Conservation (phyloP, 1,284 basidiomycete genomes). For the Apiotrichum laibachii region DNA sequence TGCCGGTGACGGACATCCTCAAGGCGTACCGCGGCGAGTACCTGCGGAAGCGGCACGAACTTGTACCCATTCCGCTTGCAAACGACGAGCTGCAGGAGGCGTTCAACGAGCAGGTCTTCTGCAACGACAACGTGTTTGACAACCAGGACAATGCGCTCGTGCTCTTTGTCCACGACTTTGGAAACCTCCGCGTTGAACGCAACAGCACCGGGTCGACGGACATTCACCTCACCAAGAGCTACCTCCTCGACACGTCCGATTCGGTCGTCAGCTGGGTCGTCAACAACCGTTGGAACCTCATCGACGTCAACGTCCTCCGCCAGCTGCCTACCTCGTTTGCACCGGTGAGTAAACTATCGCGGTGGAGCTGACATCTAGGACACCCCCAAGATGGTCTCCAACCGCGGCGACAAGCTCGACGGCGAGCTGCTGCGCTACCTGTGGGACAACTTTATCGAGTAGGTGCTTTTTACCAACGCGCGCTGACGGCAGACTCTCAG, state of each 20-base stretch:
- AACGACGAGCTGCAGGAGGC: slow-evolving; percentile 62
- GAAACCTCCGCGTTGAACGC: slow-evolving; percentile 77
- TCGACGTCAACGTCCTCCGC: slow-evolving; percentile 84
- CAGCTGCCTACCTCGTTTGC: slow-evolving; percentile 56
- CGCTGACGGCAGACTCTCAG: slow-evolving; percentile 59
- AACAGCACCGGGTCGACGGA: slow-evolving; percentile 70
- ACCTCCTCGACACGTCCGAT: slow-evolving; percentile 80
- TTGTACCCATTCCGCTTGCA: slow-evolving; percentile 77
- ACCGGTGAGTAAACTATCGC: slow-evolving; percentile 16
- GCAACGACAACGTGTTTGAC: slow-evolving; percentile 57
- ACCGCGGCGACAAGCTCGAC: slow-evolving; percentile 31
- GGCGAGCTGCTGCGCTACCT: slow-evolving; percentile 70
- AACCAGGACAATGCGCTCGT: slow-evolving; percentile 59
- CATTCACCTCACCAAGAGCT: slow-evolving; percentile 71
- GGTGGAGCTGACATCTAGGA: slow-evolving; percentile 17
- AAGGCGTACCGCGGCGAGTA: slow-evolving; percentile 79
- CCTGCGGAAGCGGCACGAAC: slow-evolving; percentile 66
- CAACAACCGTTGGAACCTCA: slow-evolving; percentile 61
- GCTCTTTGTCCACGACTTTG: slow-evolving; percentile 86
- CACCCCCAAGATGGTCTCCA: slow-evolving; percentile 30
- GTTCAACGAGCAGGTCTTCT: slow-evolving; percentile 76
- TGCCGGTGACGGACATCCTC: slow-evolving; percentile 62
- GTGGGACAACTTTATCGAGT: slow-evolving; percentile 96
- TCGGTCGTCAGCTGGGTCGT: slow-evolving; percentile 73
- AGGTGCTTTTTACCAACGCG: slow-evolving; percentile 28